These are phyloP conservation scores for Trypanosoma rangeli DNA, from an alignment of 208 protist genomes.

Conservation along the genomic window DNA sequence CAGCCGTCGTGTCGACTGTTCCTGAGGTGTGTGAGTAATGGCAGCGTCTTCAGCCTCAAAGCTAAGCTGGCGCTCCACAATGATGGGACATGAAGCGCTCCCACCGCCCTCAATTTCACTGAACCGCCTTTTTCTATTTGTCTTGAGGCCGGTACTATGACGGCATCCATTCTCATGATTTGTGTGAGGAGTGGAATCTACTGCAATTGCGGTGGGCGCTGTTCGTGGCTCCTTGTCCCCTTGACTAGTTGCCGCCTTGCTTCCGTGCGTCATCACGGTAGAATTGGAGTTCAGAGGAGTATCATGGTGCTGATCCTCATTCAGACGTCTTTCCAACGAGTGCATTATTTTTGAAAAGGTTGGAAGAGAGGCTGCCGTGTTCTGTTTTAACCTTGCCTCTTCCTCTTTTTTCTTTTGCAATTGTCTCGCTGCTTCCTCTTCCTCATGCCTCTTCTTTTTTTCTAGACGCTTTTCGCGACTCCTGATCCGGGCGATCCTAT, in stretches of 20 bases:
- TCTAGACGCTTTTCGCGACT: slow-evolving; percentile 1
- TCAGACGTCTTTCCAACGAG: background rate
- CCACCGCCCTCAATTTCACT: background rate
- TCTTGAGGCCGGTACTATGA: background rate
- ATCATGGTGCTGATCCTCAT: background rate
- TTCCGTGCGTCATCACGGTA: background rate
- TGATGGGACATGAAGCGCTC: slow-evolving; percentile 4
- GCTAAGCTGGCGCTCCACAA: slow-evolving; percentile 25
- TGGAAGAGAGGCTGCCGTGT: background rate
- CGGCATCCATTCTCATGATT: background rate
- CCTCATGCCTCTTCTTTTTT: slow-evolving; percentile 8
- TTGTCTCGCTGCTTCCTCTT: slow-evolving; percentile 15
- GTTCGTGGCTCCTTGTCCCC: slow-evolving; percentile 8
- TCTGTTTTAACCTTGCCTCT: background rate
- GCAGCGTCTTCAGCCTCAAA: slow-evolving; percentile 14
- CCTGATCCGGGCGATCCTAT: slow-evolving; percentile 38
- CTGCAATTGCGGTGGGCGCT: background rate
- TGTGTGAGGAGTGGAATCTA: background rate
- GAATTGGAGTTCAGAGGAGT: background rate
- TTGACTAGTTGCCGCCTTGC: background rate
- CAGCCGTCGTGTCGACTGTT: slow-evolving; percentile 8
- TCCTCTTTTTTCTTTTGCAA: slow-evolving; percentile 6
- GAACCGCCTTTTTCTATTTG: background rate
- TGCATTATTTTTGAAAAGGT: background rate
- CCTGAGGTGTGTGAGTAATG: slow-evolving; percentile 4